These are phyloP conservation scores for Colletotrichum sp. DNA, from an alignment of 2,329 filamentous ascomycete genomes.

Conservation along the genomic window DNA sequence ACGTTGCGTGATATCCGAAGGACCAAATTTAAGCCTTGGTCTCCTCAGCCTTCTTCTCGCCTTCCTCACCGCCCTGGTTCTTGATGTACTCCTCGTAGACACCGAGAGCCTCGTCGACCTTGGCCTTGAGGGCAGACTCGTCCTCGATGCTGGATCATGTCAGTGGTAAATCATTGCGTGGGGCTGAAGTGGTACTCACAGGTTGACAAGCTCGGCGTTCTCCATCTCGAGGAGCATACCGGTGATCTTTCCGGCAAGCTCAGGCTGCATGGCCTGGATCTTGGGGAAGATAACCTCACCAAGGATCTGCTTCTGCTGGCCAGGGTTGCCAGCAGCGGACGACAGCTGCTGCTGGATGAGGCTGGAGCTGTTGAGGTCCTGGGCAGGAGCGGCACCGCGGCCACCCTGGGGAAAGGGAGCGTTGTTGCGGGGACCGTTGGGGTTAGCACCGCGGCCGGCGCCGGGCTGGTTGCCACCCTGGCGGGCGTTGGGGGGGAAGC, in stretches of 20 bases:
- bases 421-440: constrained; percentile 45
- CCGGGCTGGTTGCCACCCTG: constrained; percentile 51
- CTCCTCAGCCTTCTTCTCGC: constrained; percentile 57
- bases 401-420: constrained; percentile 51
- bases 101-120: constrained; percentile 96
- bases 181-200: constrained; percentile 69
- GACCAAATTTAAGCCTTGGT: constrained; percentile 41
- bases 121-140: constrained; percentile 84
- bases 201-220: constrained; percentile 88
- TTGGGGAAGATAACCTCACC: constrained; percentile 98
- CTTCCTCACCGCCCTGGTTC: constrained; percentile 65
- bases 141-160: constrained; percentile 77
- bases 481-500: constrained; percentile 62
- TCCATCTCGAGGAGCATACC: constrained; percentile 99
- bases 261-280: constrained; percentile 92
- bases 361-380: constrained; percentile 33
- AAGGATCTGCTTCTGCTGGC: constrained; percentile 97
- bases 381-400: constrained; percentile 39
- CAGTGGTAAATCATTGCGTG: background rate
- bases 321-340: constrained; percentile 56
- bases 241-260: constrained; percentile 98
- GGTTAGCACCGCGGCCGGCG: constrained; percentile 49
- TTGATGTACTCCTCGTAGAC: constrained; percentile 99
- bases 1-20: constrained; percentile 18
- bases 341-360: constrained; percentile 65